A percentile compares a stretch with the other conserved stretches of the same genome.
phyloP scores from a whole-genome alignment of 2,329 filamentous ascomycete species.

The Monilinia aucupariae region DNA sequence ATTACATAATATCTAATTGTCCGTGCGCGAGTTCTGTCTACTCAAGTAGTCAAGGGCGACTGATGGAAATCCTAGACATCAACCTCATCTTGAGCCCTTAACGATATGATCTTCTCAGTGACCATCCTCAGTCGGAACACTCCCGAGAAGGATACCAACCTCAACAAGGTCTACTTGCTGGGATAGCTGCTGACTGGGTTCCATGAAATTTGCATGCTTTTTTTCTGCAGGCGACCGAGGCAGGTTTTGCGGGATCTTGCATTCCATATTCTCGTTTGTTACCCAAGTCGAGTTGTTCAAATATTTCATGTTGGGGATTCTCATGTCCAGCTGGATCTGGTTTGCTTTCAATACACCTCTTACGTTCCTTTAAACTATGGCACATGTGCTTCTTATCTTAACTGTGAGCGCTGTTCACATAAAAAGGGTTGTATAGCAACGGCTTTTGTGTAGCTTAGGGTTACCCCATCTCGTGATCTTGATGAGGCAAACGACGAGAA shows the following conservation, averaged over 20 bases:
- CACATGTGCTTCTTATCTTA: background rate
- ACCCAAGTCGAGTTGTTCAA: background rate
- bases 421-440: background rate
- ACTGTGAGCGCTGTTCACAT: background rate
- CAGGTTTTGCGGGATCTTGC: conserved; percentile 5
- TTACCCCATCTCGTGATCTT: background rate
- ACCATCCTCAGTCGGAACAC: background rate
- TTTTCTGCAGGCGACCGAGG: conserved; percentile 4
- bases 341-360: background rate
- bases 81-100: background rate
- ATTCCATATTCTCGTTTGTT: conserved; percentile 11
- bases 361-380: background rate
- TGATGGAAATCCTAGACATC: no score
- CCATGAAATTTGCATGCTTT: conserved; percentile 12
- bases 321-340: background rate
- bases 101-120: background rate
- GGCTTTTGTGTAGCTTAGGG: background rate
- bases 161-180: background rate
- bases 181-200: background rate
- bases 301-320: background rate
- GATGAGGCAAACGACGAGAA: conserved; percentile 6
- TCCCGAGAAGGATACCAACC: background rate
- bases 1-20: background rate
- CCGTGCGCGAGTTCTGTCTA: background rate
- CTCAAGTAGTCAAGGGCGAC: no score